Evolutionary conservation across 23 red algal species (phyloP), one percentile per base, ranked within the genome.

Genomic region (Gracilaria domingensis): DNA sequence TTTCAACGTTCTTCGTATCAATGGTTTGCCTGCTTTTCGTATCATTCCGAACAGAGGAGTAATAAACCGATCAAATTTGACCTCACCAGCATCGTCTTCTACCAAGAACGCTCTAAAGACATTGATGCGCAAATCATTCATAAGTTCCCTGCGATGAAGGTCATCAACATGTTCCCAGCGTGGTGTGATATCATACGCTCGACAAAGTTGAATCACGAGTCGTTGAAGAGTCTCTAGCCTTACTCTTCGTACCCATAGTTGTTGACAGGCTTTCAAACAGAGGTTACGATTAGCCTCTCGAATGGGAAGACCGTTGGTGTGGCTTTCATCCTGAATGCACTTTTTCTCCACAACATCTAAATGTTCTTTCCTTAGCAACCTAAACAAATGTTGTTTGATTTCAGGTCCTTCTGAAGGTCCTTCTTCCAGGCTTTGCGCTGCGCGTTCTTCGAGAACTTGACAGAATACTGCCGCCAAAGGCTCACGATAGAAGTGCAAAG

Each of bases 401-500:
- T 8, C 59, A 28, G 23, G 8, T 62, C 26, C 24, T 59, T 2
- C 23, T 24, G 55, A 18, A 20, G 4, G 17, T 59, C 0, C 29
- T 26, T 29, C 38, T 73, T 73, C 35, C 0, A 44, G 67, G 35
- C 6, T n/a, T 39, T 73, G 21, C 11, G 67, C 34, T 2, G 33
- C 30, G 9, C 67, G 16, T 5, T 73, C 67, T 37, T 73, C 38
- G 34, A 73, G 67, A 44, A 73, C 67, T 73, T 44, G 33, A n/a
- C 67, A 86, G 45, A 86, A 70, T 17, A 54, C 82, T 38, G 40
- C 59, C 50, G 82, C 82, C 48, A 70, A 25, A 16, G 59, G 59
- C 12, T 86, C 47, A 23, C 65, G 61, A 28, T 71, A 86, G 39
- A 69, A 86, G 49, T 86, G 82, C 23, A 70, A 38, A 16, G 82